Conservation (phyloP, 805 yeast genomes). For the Saturnispora galanensis region DNA sequence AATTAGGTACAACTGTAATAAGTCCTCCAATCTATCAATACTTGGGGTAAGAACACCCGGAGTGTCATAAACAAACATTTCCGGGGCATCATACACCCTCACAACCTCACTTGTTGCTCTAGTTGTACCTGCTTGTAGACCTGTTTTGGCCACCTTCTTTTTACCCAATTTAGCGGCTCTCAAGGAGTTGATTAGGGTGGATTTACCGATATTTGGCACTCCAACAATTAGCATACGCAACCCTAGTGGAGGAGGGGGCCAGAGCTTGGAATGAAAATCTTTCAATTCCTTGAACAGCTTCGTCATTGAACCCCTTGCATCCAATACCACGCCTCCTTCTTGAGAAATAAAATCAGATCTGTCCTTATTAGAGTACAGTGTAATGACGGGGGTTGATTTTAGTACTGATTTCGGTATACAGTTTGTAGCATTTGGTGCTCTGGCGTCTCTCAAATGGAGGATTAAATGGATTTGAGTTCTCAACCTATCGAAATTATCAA, state of each 20-base stretch:
- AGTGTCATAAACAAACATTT: slow-evolving; percentile 69
- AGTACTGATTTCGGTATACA: not conserved
- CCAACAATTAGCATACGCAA: slow-evolving; percentile 71
- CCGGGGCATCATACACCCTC: slow-evolving; percentile 48
- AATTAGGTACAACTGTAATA: slow-evolving; percentile 63
- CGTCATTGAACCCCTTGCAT: slow-evolving; percentile 31
- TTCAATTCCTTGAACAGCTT: slow-evolving; percentile 41
- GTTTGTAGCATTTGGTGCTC: slow-evolving; percentile 80
- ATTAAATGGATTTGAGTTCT: slow-evolving; percentile 77
- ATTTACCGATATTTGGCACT: slow-evolving; percentile 97
- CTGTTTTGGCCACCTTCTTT: slow-evolving; percentile 71
- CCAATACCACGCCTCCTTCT: slow-evolving; percentile 18
- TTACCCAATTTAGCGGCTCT: slow-evolving; percentile 27
- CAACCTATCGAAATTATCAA: slow-evolving; percentile 52
- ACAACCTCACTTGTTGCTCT: slow-evolving; percentile 68
- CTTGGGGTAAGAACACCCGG: slow-evolving; percentile 89
- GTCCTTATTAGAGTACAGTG: slow-evolving; percentile 69
- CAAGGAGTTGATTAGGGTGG: slow-evolving; percentile 71
- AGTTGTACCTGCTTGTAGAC: slow-evolving; percentile 88
- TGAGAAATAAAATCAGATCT: slow-evolving; percentile 26
- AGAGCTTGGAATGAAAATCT: slow-evolving; percentile 34
- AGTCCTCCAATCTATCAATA: slow-evolving; percentile 51
- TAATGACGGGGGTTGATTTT: slow-evolving; percentile 4
- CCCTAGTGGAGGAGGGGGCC: slow-evolving; percentile 79
- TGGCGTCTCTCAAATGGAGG: slow-evolving; percentile 75